Conservation (phyloP, 208 protist genomes). For the Leishmania aethiopica region DNA sequence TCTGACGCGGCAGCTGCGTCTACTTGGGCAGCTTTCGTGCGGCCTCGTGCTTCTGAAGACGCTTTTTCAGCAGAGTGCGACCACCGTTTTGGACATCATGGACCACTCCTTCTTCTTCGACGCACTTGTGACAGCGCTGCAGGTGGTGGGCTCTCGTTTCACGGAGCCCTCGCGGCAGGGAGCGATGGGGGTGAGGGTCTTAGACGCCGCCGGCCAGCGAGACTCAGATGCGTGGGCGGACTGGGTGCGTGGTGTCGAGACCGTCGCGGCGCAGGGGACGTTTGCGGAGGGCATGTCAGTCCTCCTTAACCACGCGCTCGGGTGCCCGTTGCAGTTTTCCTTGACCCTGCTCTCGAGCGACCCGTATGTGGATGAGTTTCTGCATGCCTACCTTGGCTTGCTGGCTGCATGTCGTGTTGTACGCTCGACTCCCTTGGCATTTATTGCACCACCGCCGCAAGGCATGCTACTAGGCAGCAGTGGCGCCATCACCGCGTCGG, state of each 20-base stretch:
- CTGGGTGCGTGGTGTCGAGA: constrained; percentile 19
- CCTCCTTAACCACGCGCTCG: neutral
- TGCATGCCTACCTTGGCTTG: constrained; percentile 62
- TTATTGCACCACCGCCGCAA: neutral
- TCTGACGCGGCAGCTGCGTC: constrained; percentile 16
- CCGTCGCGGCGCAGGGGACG: neutral
- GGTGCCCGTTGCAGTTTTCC: constrained; percentile 8
- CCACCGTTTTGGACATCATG: constrained; percentile 49
- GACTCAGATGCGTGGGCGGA: constrained; percentile 16
- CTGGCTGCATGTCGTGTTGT: constrained; percentile 38
- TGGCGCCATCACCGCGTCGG: neutral
- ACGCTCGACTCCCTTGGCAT: constrained; percentile 1
- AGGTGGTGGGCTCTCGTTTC: constrained; percentile 27
- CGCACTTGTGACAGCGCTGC: constrained; percentile 42
- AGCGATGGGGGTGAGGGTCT: no score
- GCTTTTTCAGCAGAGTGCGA: constrained; percentile 40
- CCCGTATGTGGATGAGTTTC: constrained; percentile 55
- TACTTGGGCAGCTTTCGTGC: constrained; percentile 47
- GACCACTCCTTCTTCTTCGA: constrained; percentile 65
- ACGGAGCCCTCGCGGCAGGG: neutral
- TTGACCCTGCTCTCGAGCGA: constrained; percentile 35
- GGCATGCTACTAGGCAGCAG: neutral
- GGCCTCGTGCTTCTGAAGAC: constrained; percentile 48
- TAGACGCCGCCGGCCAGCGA: neutral
- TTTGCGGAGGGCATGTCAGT: neutral